phyloP scores from a whole-genome alignment of 306 rosid genomes.

The Prinsepia uniflora region DNA sequence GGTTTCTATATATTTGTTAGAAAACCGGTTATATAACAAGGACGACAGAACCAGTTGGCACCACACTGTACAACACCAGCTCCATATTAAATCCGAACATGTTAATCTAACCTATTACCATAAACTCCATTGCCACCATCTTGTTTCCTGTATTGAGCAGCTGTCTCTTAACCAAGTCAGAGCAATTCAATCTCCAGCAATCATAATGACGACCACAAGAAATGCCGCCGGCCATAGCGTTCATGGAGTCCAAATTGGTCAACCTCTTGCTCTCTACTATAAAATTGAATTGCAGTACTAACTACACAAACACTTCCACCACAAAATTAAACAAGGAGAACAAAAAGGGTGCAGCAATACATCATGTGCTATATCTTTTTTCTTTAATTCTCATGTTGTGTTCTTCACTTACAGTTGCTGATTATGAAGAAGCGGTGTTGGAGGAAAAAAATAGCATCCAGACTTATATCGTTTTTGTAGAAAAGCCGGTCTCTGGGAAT shows the following conservation, averaged over 20 bases:
- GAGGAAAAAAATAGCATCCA: slow-evolving; percentile 10
- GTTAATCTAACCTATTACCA: neutral
- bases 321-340: slow-evolving; percentile 28
- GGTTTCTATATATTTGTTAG: too few relatives aligned
- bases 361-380: slow-evolving; percentile 23
- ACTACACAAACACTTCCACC: neutral
- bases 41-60: neutral
- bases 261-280: neutral
- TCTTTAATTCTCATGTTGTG: slow-evolving; percentile 27
- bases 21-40: neutral
- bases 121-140: neutral
- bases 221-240: neutral
- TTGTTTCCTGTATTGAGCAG: neutral
- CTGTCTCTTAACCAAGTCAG: too few relatives aligned
- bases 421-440: neutral
- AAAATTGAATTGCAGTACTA: too few relatives aligned
- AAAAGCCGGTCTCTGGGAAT: slow-evolving; percentile 32
- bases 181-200: neutral
- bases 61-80: neutral
- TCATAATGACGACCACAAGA: neutral
- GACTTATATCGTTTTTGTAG: slow-evolving; percentile 54
- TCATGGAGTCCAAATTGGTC: neutral
- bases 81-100: neutral
- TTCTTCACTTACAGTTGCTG: slow-evolving; percentile 10
- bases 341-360: slow-evolving; percentile 2